Evolutionary conservation across 495 filamentous ascomycete genomes (phyloP), one percentile per base, ranked within the genome.

Genomic region (Aspergillus panamensis): DNA sequence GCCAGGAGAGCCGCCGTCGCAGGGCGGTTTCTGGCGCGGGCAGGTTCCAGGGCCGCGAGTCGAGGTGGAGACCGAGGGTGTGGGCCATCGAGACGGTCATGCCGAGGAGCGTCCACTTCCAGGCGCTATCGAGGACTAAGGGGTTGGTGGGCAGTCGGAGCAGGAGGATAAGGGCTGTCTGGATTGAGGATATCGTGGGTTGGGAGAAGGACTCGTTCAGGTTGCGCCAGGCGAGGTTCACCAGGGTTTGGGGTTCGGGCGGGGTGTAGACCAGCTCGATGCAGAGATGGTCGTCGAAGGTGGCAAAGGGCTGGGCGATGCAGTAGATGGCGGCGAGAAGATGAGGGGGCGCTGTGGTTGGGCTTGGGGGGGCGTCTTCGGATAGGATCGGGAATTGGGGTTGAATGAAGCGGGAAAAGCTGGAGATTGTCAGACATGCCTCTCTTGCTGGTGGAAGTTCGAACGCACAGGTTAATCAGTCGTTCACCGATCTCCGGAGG

Each of bases 231-330:
- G 51, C 51, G n/a, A 53, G 39, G 7, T 16, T 29, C n/a, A 53
- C 39, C 21, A 53, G 8, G n/a, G 8, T 14, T 12, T 53, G 5
- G 1, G 35, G 51, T n/a, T 32, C 19, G 13, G 51, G 51, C 6
- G 51, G 51, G n/a, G 32, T 53, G 19, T 53, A 53, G 1, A 42
- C 51, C 9, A 53, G 20, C 12, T 53, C 51, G n/a, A 53, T 53
- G 30, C 51, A 53, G 14, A 53, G 13, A 29, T 53, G 40, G 5
- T 53, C 51, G 42, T 53, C 51, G 25, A 53, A 42, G 1, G 51
- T 42, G 14, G 51, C 30, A 16, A 53, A 53, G 6, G 51, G 51
- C 19, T 53, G 51, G 14, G 51, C 40, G 35, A 53, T 53, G 12
- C 20, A 29, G 35, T 53, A 53, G 17, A 53, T 42, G 9, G 17